Percentiles rank a stretch among this genome's conserved stretches.
Conservation (phyloP, 2,329 filamentous ascomycete species). For the Trichoderma sp. region DNA sequence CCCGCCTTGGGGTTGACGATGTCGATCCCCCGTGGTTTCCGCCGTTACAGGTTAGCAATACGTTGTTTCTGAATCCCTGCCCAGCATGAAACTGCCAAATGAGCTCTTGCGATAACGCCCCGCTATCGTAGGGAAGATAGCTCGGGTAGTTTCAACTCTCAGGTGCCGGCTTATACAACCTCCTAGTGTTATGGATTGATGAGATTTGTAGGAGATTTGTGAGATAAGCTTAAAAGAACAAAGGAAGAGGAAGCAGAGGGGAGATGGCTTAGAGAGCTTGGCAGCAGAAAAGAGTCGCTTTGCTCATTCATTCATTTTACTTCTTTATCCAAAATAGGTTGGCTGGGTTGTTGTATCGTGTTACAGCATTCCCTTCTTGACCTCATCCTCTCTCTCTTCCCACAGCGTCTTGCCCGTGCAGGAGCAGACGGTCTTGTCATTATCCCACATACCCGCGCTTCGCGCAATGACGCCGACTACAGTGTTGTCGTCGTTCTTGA, state of each 20-base stretch:
- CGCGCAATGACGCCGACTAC: slow-evolving; percentile 91
- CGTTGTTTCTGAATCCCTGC: not conserved
- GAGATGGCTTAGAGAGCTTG: not conserved
- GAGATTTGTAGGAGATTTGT: not conserved
- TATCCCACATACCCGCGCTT: slow-evolving; percentile 98
- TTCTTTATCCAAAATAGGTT: not conserved
- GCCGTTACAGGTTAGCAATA: not conserved
- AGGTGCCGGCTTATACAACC: slow-evolving; percentile 1
- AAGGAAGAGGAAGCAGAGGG: not conserved
- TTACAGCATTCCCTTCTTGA: slow-evolving; percentile 85
- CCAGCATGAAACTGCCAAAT: slow-evolving; percentile 10
- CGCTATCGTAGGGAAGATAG: not conserved
- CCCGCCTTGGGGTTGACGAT: not conserved
- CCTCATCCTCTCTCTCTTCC: slow-evolving; percentile 92
- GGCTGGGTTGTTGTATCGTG: not conserved
- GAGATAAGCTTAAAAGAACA: slow-evolving; percentile 14
- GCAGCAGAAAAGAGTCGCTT: not conserved
- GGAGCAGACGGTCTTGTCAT: slow-evolving; percentile 97
- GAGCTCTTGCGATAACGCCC: not conserved
- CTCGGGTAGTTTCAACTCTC: not conserved
- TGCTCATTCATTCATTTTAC: not conserved
- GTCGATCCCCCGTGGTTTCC: not conserved
- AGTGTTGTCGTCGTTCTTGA: slow-evolving; percentile 78
- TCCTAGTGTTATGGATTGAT: not conserved
- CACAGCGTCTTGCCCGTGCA: slow-evolving; percentile 98